A percentile compares a stretch with the other conserved stretches of the same genome.
phyloP scores from a whole-genome alignment of 108 stramenopile genomes.

The Cyclotella cryptica region DNA sequence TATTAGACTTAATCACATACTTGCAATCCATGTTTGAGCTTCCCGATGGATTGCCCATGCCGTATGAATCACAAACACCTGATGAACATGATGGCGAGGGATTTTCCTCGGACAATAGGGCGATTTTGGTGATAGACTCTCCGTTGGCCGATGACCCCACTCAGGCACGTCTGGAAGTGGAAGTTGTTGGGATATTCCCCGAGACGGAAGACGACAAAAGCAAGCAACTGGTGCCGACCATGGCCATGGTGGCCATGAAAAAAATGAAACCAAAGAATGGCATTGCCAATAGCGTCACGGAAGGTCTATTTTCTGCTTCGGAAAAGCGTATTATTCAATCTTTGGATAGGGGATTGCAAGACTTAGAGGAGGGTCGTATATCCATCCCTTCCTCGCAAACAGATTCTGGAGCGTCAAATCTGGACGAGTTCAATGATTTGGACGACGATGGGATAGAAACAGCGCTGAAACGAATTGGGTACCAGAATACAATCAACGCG shows the following conservation, averaged over 20 bases:
- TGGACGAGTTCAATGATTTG: conserved; percentile 23
- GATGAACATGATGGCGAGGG: conserved; percentile 31
- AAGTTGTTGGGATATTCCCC: conserved; percentile 81
- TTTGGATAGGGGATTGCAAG: conserved; percentile 79
- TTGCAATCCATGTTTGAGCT: conserved; percentile 68
- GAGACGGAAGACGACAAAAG: conserved; percentile 14
- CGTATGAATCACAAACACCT: conserved; percentile 57
- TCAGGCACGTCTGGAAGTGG: conserved; percentile 73
- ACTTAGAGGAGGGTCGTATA: conserved; percentile 72
- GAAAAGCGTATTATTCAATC: conserved; percentile 72
- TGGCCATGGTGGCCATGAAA: conserved; percentile 83
- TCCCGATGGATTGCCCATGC: conserved; percentile 76
- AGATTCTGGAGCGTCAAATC: neutral
- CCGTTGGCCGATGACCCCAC: conserved; percentile 63
- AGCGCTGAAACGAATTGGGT: conserved; percentile 42
- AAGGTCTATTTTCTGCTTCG: conserved; percentile 74
- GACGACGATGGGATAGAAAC: conserved; percentile 39
- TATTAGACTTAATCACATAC: conserved; percentile 72
- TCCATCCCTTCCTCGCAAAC: conserved; percentile 12
- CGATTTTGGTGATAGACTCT: conserved; percentile 71
- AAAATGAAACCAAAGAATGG: conserved; percentile 25
- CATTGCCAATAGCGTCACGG: conserved; percentile 12
- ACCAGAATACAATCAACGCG: conserved; percentile 52
- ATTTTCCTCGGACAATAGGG: conserved; percentile 22
- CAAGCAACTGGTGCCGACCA: conserved; percentile 45